These are phyloP conservation scores for Phytophthora fragariae DNA, from an alignment of 352 stramenopile species.

Conservation along the genomic window DNA sequence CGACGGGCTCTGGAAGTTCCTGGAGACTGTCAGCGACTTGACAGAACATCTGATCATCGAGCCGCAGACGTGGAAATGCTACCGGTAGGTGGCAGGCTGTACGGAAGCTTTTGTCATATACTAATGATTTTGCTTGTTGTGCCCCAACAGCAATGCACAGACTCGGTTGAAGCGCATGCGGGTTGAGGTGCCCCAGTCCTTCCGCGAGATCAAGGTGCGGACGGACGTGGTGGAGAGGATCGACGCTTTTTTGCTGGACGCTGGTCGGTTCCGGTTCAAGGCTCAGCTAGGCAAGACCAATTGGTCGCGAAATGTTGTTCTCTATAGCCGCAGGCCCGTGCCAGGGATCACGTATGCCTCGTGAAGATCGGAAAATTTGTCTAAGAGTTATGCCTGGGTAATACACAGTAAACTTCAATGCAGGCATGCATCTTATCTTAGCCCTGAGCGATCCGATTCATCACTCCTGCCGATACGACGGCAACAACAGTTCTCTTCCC, in stretches of 20 bases:
- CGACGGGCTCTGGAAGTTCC: constrained; percentile 76
- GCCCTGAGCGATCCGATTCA: neutral
- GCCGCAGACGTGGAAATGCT: constrained; percentile 88
- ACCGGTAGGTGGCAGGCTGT: constrained; percentile 55
- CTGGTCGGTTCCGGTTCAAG: constrained; percentile 70
- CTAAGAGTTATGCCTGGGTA: constrained; percentile 9
- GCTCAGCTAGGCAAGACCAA: constrained; percentile 80
- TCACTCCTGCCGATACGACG: constrained; percentile 14
- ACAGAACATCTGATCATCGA: constrained; percentile 81
- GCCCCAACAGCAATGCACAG: constrained; percentile 60
- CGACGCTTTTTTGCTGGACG: constrained; percentile 62
- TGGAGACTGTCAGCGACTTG: constrained; percentile 68
- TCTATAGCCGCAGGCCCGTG: constrained; percentile 73
- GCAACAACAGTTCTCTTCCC: neutral
- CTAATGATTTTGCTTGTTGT: constrained; percentile 14
- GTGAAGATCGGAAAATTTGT: constrained; percentile 16
- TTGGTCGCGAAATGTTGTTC: constrained; percentile 74
- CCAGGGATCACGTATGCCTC: constrained; percentile 51
- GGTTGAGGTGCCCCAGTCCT: constrained; percentile 62
- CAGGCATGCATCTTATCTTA: constrained; percentile 1
- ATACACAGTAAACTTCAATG: constrained; percentile 17
- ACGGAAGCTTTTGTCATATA: neutral
- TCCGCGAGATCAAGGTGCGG: constrained; percentile 65
- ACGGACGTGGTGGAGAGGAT: constrained; percentile 74
- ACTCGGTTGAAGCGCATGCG: constrained; percentile 69